Conservation (phyloP, 257 asterid genomes). For the Solanum gracilifrons region DNA sequence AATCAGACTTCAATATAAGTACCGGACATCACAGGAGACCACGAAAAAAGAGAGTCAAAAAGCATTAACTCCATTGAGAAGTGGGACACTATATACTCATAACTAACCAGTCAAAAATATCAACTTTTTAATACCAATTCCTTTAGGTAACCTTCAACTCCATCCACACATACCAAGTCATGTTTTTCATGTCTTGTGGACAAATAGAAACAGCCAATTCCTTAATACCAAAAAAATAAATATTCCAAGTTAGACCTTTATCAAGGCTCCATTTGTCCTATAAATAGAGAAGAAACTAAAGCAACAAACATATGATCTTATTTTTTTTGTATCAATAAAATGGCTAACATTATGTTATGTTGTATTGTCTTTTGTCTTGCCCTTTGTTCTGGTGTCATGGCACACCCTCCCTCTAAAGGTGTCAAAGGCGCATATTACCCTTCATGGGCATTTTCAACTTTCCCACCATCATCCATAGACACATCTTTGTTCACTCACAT, state of each 20-base stretch:
- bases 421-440: slow-evolving; percentile 67
- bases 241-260: neutral
- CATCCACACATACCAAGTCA: neutral
- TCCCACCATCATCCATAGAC: slow-evolving; percentile 43
- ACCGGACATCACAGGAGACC: rapidly evolving
- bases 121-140: neutral
- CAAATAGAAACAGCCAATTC: neutral
- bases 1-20: neutral
- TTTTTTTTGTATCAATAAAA: neutral
- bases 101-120: neutral
- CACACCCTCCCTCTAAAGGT: slow-evolving; percentile 5
- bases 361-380: neutral
- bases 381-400: neutral
- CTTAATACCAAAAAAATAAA: neutral
- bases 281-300: neutral
- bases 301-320: neutral
- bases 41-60: neutral
- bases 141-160: neutral
- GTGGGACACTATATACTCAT: neutral
- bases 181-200: neutral
- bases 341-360: neutral
- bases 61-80: neutral
- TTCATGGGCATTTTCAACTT: slow-evolving; percentile 27
- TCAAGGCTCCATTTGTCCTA: neutral
- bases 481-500: slow-evolving; percentile 48